Percentiles rank a stretch among this genome's conserved stretches.
Evolutionary conservation across 208 protist genomes (phyloP).

Genomic region (Trypanosoma avium): DNA sequence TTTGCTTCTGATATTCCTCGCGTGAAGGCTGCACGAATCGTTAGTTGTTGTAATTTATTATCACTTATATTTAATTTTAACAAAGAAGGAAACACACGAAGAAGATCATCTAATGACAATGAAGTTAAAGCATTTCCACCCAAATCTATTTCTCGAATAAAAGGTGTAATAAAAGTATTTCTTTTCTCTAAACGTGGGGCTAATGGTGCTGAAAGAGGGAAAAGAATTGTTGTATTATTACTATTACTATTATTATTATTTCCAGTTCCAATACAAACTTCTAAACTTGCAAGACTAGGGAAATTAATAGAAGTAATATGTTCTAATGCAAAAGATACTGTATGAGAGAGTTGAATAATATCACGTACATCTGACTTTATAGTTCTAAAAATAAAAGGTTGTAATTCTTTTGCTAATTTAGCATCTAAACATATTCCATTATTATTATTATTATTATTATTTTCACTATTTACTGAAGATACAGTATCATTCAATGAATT

Average conservation of each 20-base stretch:
- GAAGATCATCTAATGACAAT: constrained; percentile 43
- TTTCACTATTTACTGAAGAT: too few species aligned
- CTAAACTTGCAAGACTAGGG: constrained; percentile 34
- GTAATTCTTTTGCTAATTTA: constrained; percentile 30
- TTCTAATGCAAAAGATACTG: constrained; percentile 62
- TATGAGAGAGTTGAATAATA: constrained; percentile 43
- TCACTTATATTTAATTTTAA: constrained; percentile 41
- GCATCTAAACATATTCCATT: constrained; percentile 28
- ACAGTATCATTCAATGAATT: too few species aligned
- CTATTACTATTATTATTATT: too few species aligned
- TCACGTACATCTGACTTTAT: constrained; percentile 30
- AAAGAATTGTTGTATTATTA: too few species aligned
- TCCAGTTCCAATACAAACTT: too few species aligned
- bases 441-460: too few species aligned
- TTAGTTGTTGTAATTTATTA: constrained; percentile 28
- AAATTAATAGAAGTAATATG: constrained; percentile 43
- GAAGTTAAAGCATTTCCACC: constrained; percentile 56
- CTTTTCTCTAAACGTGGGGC: constrained; percentile 2
- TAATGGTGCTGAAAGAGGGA: too few species aligned
- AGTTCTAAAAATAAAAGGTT: constrained; percentile 36
- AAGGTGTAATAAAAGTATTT: constrained; percentile 11
- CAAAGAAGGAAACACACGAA: constrained; percentile 51
- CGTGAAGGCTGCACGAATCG: constrained; percentile 16
- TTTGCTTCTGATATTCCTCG: constrained; percentile 67
- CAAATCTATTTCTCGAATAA: constrained; percentile 59